Conservation (phyloP, 148 eudicot genomes). For the Persicaria tinctoria region DNA sequence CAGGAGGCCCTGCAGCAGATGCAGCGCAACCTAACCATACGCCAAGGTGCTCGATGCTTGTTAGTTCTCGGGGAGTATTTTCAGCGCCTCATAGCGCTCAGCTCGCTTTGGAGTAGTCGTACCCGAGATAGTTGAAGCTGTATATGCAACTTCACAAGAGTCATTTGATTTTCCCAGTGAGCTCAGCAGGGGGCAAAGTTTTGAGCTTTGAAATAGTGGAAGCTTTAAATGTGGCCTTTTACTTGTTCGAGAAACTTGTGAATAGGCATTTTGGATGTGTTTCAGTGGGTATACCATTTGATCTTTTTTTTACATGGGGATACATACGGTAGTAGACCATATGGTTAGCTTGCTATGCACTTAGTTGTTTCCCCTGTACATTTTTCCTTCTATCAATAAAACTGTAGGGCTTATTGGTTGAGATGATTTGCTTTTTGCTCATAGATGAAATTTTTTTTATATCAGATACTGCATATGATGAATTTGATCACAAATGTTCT, state of each 20-base stretch:
- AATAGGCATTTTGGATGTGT: background rate
- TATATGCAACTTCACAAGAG: no score
- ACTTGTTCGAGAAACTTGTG: background rate
- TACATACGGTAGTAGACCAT: background rate
- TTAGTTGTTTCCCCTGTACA: background rate
- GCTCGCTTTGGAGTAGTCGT: constrained; percentile 54
- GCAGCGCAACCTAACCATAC: constrained; percentile 46
- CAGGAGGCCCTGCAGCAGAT: constrained; percentile 70
- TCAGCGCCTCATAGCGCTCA: constrained; percentile 64
- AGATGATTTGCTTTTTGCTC: background rate
- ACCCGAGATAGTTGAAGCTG: constrained; percentile 26
- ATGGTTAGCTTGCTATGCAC: background rate
- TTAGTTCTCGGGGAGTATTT: constrained; percentile 84
- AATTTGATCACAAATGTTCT: background rate
- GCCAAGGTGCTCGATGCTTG: constrained; percentile 73
- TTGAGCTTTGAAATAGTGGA: background rate
- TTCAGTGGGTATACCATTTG: background rate
- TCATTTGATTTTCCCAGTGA: background rate
- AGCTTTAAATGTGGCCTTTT: background rate
- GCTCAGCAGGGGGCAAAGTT: background rate
- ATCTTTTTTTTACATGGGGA: background rate
- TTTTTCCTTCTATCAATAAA: background rate
- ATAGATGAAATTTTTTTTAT: background rate
- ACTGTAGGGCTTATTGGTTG: background rate
- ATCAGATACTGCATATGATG: background rate